Conservation (phyloP, 805 yeast genomes). For the Candida berthetii region DNA sequence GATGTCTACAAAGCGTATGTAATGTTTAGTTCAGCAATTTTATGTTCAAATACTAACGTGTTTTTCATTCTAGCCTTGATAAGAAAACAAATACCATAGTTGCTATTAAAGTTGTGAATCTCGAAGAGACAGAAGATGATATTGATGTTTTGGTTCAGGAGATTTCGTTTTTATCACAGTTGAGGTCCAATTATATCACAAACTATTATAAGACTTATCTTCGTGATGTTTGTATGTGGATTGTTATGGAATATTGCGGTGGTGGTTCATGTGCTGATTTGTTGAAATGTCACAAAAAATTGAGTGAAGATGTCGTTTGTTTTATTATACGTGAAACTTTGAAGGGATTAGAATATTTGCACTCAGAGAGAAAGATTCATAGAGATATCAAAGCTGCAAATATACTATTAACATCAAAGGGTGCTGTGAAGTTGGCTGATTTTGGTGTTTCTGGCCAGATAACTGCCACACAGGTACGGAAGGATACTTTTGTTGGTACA, state of each 20-base stretch:
- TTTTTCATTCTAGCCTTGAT: conserved; percentile 11
- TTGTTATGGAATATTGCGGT: conserved; percentile 92
- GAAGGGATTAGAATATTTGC: conserved; percentile 71
- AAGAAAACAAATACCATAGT: conserved; percentile 36
- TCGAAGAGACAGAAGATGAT: conserved; percentile 77
- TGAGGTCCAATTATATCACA: conserved; percentile 60
- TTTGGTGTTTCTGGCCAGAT: conserved; percentile 91
- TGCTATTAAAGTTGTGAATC: conserved; percentile 82
- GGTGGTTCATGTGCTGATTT: conserved; percentile 89
- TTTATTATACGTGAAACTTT: conserved; percentile 59
- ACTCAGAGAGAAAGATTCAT: conserved; percentile 70
- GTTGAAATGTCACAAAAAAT: conserved; percentile 43
- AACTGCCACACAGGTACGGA: conserved; percentile 50
- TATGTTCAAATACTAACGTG: not conserved
- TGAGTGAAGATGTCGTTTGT: conserved; percentile 56
- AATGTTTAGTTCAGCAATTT: not conserved
- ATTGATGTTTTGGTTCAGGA: conserved; percentile 69
- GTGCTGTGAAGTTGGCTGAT: conserved; percentile 79
- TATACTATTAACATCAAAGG: conserved; percentile 63
- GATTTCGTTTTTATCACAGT: conserved; percentile 63
- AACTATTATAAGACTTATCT: conserved; percentile 58
- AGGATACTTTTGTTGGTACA: conserved; percentile 86
- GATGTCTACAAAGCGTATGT: conserved; percentile 66
- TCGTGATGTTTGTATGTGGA: conserved; percentile 69
- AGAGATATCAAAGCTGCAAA: conserved; percentile 91